These are phyloP conservation scores for Phialophora chinensis DNA, from an alignment of 2,329 filamentous ascomycete species.

Conservation along the genomic window DNA sequence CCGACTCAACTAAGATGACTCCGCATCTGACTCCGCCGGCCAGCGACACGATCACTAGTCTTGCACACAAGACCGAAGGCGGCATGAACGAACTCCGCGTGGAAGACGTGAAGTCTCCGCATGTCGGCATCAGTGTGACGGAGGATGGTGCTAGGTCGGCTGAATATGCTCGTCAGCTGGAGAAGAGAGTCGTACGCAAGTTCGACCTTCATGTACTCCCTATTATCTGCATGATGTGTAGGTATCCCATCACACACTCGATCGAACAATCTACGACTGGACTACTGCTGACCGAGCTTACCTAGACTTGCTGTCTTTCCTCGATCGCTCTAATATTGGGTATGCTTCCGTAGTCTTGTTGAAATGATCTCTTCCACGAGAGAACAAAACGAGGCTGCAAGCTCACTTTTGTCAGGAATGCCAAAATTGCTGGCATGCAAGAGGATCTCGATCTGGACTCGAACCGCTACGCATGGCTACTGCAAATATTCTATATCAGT, in stretches of 20 bases:
- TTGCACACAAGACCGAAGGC: no score
- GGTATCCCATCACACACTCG: background rate
- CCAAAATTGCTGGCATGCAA: constrained; percentile 12
- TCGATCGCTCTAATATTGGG: constrained; percentile 11
- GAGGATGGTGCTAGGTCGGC: constrained; percentile 3
- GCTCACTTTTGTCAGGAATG: constrained; percentile 1
- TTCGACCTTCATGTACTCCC: constrained; percentile 5
- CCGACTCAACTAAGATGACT: no score
- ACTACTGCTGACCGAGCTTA: no score
- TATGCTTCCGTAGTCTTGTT: no score
- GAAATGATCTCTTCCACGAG: no score
- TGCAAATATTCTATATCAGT: constrained; percentile 15
- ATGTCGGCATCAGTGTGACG: background rate
- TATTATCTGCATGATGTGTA: background rate
- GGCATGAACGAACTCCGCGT: no score
- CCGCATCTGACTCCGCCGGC: no score
- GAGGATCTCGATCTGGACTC: constrained; percentile 9
- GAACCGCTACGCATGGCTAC: constrained; percentile 13
- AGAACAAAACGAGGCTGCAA: no score
- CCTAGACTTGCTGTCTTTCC: background rate
- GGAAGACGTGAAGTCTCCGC: no score
- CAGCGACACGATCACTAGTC: no score
- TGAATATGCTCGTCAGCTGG: constrained; percentile 6
- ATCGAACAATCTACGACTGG: no score
- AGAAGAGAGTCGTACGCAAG: constrained; percentile 12